Conservation (phyloP, 2,329 filamentous ascomycete genomes). For the Alternaria dauci region DNA sequence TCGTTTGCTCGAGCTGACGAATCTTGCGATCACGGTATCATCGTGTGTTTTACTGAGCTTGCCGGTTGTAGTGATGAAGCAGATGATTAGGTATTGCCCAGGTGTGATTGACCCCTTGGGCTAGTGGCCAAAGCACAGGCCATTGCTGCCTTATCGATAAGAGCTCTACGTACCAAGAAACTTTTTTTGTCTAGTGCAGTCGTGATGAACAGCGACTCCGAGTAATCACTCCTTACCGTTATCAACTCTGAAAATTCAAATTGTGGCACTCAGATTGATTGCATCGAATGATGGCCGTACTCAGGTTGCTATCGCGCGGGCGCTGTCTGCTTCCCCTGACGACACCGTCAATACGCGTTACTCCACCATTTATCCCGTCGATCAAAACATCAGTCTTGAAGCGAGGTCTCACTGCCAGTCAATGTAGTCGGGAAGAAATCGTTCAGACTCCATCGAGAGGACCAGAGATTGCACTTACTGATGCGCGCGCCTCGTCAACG, state of each 20-base stretch:
- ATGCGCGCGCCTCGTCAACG: background rate
- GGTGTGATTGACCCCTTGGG: background rate
- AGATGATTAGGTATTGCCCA: too few species aligned
- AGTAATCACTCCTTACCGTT: background rate
- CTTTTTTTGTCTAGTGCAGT: slow-evolving; percentile 8
- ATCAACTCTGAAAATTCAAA: background rate
- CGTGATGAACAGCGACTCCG: background rate
- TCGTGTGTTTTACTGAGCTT: background rate
- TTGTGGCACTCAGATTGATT: background rate
- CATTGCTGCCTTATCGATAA: slow-evolving; percentile 13
- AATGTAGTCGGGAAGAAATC: slow-evolving; percentile 9
- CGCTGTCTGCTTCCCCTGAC: slow-evolving; percentile 22
- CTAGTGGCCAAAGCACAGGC: background rate
- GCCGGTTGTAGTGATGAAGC: background rate
- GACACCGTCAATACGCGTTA: slow-evolving; percentile 16
- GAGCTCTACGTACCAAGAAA: slow-evolving; percentile 2
- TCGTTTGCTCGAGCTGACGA: too few species aligned
- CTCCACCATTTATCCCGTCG: slow-evolving; percentile 18
- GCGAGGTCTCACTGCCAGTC: slow-evolving; percentile 24
- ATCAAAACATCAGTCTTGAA: slow-evolving; percentile 17
- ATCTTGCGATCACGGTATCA: background rate
- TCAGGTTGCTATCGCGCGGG: slow-evolving; percentile 19
- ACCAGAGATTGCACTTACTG: slow-evolving; percentile 10
- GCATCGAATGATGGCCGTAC: slow-evolving; percentile 23
- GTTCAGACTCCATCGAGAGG: slow-evolving; percentile 17